Evolutionary conservation across 2,329 filamentous ascomycete genomes (phyloP).

Genomic region (Neopestalotiopsis clavispora): DNA sequence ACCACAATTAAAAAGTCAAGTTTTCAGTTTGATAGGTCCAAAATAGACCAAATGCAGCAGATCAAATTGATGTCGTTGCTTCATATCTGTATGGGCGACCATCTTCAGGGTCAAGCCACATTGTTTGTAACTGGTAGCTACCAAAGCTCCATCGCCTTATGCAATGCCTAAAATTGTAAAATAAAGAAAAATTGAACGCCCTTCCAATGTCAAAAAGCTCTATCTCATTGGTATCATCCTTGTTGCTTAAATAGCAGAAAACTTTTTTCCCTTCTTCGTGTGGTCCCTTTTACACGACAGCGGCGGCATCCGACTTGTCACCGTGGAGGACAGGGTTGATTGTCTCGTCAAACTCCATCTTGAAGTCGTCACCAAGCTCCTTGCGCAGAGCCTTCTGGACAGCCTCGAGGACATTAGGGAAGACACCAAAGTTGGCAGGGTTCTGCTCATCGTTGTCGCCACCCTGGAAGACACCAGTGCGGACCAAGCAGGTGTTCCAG

Average conservation of each 20-base stretch:
- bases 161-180: background rate
- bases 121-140: constrained; percentile 4
- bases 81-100: constrained; percentile 9
- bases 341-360: constrained; percentile 72
- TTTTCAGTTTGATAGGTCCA: background rate
- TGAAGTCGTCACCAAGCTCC: constrained; percentile 75
- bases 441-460: constrained; percentile 78
- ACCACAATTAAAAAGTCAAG: background rate
- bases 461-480: constrained; percentile 80
- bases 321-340: constrained; percentile 70
- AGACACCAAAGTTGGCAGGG: constrained; percentile 78
- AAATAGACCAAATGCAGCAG: background rate
- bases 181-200: constrained; percentile 4
- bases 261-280: background rate
- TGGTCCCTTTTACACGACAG: constrained; percentile 26
- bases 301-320: constrained; percentile 53
- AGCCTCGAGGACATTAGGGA: constrained; percentile 73
- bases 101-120: background rate
- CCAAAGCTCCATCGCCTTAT: constrained; percentile 1
- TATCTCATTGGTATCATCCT: constrained; percentile 13
- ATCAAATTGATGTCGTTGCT: constrained; percentile 11
- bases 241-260: constrained; percentile 4
- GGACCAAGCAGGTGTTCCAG: constrained; percentile 81
- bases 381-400: constrained; percentile 71
- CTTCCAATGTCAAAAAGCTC: constrained; percentile 5